A percentile compares a stretch with the other conserved stretches of the same genome.
These are phyloP conservation scores for Spiromastix sp. DNA, from an alignment of 2,329 filamentous ascomycete genomes.

Conservation along the genomic window DNA sequence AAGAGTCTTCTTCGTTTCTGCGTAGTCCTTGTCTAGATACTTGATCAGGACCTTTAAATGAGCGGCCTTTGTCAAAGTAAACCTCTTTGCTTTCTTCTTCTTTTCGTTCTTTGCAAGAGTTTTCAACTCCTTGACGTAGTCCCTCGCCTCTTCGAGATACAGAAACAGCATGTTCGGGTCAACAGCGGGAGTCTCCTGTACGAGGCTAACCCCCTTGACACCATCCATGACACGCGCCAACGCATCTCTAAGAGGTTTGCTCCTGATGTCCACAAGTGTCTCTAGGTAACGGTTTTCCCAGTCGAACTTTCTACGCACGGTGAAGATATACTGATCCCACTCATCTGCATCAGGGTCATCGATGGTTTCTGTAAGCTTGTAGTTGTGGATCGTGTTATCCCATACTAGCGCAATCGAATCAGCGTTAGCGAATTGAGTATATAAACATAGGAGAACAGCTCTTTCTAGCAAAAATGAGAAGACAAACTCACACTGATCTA, in stretches of 20 bases:
- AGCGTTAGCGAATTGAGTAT: too few species aligned
- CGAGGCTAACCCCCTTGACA: slow-evolving; percentile 67
- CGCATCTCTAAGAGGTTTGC: slow-evolving; percentile 62
- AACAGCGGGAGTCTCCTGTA: slow-evolving; percentile 66
- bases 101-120: slow-evolving; percentile 49
- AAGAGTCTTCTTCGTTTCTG: slow-evolving; percentile 65
- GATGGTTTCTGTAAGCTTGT: slow-evolving; percentile 57
- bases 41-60: slow-evolving; percentile 59
- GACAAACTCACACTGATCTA: slow-evolving; percentile 44
- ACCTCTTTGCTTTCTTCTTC: slow-evolving; percentile 31
- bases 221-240: slow-evolving; percentile 63
- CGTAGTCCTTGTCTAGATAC: slow-evolving; percentile 75
- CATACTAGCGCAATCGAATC: slow-evolving; percentile 36
- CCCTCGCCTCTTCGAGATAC: slow-evolving; percentile 68
- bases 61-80: slow-evolving; percentile 28
- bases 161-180: slow-evolving; percentile 63
- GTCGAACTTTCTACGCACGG: slow-evolving; percentile 71
- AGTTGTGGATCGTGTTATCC: slow-evolving; percentile 51
- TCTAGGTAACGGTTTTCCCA: slow-evolving; percentile 72
- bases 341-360: slow-evolving; percentile 53
- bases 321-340: slow-evolving; percentile 73
- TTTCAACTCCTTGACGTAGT: slow-evolving; percentile 54
- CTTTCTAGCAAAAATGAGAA: too few species aligned
- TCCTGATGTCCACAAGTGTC: slow-evolving; percentile 74
- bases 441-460: too few species aligned